A percentile compares a stretch with the other conserved stretches of the same genome.
phyloP scores from a whole-genome alignment of 495 filamentous ascomycete species.

The Penicillium argentinense region DNA sequence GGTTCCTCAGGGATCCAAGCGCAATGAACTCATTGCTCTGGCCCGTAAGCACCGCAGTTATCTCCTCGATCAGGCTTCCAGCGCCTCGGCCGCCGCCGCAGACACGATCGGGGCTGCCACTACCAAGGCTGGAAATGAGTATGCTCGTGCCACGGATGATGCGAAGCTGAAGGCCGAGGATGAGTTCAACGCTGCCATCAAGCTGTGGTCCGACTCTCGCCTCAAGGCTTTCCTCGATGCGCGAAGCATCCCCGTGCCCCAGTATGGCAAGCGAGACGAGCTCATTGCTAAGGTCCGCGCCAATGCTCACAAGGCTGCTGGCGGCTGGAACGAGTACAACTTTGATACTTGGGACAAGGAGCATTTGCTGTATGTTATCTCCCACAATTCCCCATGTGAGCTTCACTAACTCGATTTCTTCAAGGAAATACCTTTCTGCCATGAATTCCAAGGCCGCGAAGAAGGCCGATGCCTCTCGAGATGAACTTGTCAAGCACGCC shows the following conservation, averaged over 20 bases:
- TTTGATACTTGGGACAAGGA: constrained; percentile 82
- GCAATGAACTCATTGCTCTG: constrained; percentile 87
- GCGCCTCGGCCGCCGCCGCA: constrained; percentile 48
- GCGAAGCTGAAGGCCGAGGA: constrained; percentile 62
- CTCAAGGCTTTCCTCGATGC: constrained; percentile 71
- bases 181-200: constrained; percentile 63
- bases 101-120: constrained; percentile 79
- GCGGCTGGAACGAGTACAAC: constrained; percentile 74
- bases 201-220: constrained; percentile 68
- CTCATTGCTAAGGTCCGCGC: constrained; percentile 73
- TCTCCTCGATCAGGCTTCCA: constrained; percentile 62
- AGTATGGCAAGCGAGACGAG: constrained; percentile 74
- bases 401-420: background rate
- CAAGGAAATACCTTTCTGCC: constrained; percentile 65
- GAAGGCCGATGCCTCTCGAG: constrained; percentile 64
- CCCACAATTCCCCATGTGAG: constrained; percentile 4
- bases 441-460: constrained; percentile 69
- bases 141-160: constrained; percentile 72
- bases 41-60: constrained; percentile 84
- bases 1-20: constrained; percentile 86
- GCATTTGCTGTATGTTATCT: constrained; percentile 60
- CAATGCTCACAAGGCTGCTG: constrained; percentile 69
- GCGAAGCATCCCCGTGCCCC: constrained; percentile 65
- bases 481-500: constrained; percentile 71
- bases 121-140: constrained; percentile 75